Percentiles rank a stretch among this genome's conserved stretches.
Conservation (phyloP, 2,329 filamentous ascomycete genomes). For the Cladosporium sp. region DNA sequence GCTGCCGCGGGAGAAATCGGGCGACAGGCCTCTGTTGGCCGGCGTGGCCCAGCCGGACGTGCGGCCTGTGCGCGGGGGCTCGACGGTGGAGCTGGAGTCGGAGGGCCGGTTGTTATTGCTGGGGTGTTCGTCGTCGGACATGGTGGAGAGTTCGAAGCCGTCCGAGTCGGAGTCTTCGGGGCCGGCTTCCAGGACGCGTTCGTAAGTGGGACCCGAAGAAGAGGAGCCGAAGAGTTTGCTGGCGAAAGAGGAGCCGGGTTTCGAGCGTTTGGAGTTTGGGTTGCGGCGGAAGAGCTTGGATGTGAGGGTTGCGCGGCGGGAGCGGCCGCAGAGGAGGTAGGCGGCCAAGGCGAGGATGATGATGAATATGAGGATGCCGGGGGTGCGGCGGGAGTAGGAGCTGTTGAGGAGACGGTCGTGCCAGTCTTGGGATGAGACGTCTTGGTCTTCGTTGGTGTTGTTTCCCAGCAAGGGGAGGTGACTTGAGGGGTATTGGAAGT, state of each 20-base stretch:
- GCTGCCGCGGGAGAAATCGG: conserved; percentile 25
- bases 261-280: conserved; percentile 36
- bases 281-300: conserved; percentile 48
- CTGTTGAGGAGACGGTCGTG: conserved; percentile 60
- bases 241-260: conserved; percentile 21
- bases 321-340: conserved; percentile 74
- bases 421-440: conserved; percentile 44
- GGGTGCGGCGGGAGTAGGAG: conserved; percentile 61
- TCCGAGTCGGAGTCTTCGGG: conserved; percentile 35
- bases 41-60: conserved; percentile 66
- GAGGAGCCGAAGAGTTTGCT: conserved; percentile 62
- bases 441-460: conserved; percentile 40
- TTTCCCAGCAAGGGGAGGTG: conserved; percentile 33
- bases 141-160: conserved; percentile 72
- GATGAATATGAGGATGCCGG: conserved; percentile 72
- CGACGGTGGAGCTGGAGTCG: conserved; percentile 37
- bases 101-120: background rate
- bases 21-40: conserved; percentile 26
- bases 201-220: conserved; percentile 54
- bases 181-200: conserved; percentile 80
- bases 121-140: conserved; percentile 55
- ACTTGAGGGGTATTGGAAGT: conserved; percentile 77
- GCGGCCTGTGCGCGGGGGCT: conserved; percentile 39
- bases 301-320: conserved; percentile 59
- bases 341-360: conserved; percentile 63